Evolutionary conservation across 1,284 basidiomycete genomes (phyloP).

Genomic region (Heliocybe sulcata): DNA sequence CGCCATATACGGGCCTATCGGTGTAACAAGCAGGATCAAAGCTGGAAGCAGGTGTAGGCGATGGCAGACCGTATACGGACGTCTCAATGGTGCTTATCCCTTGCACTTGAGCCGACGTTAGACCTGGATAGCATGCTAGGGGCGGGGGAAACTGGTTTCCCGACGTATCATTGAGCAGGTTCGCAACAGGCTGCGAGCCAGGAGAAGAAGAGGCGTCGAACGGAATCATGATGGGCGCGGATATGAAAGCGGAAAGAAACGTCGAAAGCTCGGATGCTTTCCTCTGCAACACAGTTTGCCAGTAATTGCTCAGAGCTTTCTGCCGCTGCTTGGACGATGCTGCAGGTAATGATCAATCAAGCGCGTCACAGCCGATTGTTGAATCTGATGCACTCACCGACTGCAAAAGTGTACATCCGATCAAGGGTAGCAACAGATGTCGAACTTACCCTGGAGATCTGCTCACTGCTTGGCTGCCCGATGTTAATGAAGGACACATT

Average conservation of each 20-base stretch:
- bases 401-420: slow-evolving; percentile 51
- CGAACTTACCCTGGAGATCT: slow-evolving; percentile 35
- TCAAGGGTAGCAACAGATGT: slow-evolving; percentile 35
- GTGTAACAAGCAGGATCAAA: slow-evolving; percentile 47
- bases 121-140: slow-evolving; percentile 48
- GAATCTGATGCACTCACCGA: slow-evolving; percentile 31
- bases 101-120: slow-evolving; percentile 30
- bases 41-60: slow-evolving; percentile 19
- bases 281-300: slow-evolving; percentile 46
- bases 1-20: slow-evolving; percentile 53
- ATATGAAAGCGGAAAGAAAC: slow-evolving; percentile 39
- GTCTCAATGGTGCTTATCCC: slow-evolving; percentile 41
- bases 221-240: slow-evolving; percentile 48
- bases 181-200: slow-evolving; percentile 23
- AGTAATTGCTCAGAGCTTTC: slow-evolving; percentile 42
- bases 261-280: slow-evolving; percentile 28
- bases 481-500: slow-evolving; percentile 35
- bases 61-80: slow-evolving; percentile 39
- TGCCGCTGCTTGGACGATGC: slow-evolving; percentile 49
- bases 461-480: slow-evolving; percentile 37
- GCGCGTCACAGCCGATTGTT: not conserved
- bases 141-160: slow-evolving; percentile 48
- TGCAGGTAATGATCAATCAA: slow-evolving; percentile 18
- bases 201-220: slow-evolving; percentile 42
- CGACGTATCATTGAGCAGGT: slow-evolving; percentile 32